Conservation (phyloP, 2,329 filamentous ascomycete genomes). For the Dothideomycetidae sp. region DNA sequence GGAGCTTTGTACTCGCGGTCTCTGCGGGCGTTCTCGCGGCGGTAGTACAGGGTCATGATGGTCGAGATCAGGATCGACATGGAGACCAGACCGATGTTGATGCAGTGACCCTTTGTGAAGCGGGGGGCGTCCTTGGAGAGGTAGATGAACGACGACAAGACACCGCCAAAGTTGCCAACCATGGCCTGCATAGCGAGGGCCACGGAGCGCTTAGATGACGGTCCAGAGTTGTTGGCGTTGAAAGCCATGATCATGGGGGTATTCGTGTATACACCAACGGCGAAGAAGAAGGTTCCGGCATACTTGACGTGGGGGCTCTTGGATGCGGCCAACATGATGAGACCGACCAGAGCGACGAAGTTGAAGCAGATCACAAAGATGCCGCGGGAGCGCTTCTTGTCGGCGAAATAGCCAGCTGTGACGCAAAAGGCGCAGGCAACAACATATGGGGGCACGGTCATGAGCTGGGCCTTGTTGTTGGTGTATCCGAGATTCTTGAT, state of each 20-base stretch:
- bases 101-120: slow-evolving; percentile 33
- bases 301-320: slow-evolving; percentile 23
- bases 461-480: slow-evolving; percentile 34
- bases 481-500: slow-evolving; percentile 52
- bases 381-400: slow-evolving; percentile 18
- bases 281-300: slow-evolving; percentile 28
- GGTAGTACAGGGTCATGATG: slow-evolving; percentile 44
- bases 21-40: slow-evolving; percentile 41
- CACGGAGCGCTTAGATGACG: slow-evolving; percentile 1
- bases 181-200: slow-evolving; percentile 8
- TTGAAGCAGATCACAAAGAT: slow-evolving; percentile 14
- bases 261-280: slow-evolving; percentile 21
- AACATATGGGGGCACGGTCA: slow-evolving; percentile 27
- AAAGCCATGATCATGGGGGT: slow-evolving; percentile 23
- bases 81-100: slow-evolving; percentile 28
- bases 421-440: slow-evolving; percentile 21
- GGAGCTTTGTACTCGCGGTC: slow-evolving; percentile 35
- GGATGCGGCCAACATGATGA: slow-evolving; percentile 25
- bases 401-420: slow-evolving; percentile 19
- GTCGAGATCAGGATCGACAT: slow-evolving; percentile 30
- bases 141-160: slow-evolving; percentile 38
- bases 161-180: slow-evolving; percentile 29
- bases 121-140: slow-evolving; percentile 28
- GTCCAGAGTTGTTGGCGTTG: slow-evolving; percentile 7
- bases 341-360: slow-evolving; percentile 18